Conservation (phyloP, 2,329 filamentous ascomycete genomes). For the Xylaria sp. region DNA sequence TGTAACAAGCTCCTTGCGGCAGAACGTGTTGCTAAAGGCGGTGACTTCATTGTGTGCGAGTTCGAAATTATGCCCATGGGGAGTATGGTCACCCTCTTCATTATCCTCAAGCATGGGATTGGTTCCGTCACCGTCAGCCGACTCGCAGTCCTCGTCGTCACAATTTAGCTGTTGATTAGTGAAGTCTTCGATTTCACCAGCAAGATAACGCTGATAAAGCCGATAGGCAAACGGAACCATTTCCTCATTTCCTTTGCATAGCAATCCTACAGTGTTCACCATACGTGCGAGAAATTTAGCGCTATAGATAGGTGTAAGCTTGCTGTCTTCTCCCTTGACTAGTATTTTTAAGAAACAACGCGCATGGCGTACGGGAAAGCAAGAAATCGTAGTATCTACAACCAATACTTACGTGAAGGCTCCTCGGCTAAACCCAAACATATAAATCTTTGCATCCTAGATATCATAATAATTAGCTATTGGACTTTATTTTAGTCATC, state of each 20-base stretch:
- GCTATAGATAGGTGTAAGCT: constrained; percentile 10
- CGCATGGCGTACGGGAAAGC: neutral
- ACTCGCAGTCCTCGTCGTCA: constrained; percentile 11
- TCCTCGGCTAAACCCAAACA: constrained; percentile 64
- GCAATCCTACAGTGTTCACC: constrained; percentile 60
- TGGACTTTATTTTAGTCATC: neutral
- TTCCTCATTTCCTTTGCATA: constrained; percentile 63
- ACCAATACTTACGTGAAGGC: constrained; percentile 55
- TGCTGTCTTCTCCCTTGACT: neutral
- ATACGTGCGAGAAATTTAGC: constrained; percentile 64
- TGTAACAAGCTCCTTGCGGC: constrained; percentile 50
- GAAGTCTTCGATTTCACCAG: constrained; percentile 52
- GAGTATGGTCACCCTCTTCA: constrained; percentile 28
- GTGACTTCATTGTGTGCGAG: constrained; percentile 53
- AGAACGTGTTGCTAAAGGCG: constrained; percentile 61
- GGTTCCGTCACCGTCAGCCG: constrained; percentile 16
- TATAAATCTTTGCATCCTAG: constrained; percentile 61
- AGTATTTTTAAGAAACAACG: neutral
- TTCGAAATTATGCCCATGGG: constrained; percentile 48
- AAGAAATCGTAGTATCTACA: neutral
- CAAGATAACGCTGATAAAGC: constrained; percentile 56
- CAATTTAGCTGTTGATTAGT: constrained; percentile 38
- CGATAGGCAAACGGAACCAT: constrained; percentile 62
- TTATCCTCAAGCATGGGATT: constrained; percentile 35
- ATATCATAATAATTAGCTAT: constrained; percentile 5